Conservation (phyloP, 2,329 filamentous ascomycete species). For the Trichoderma cornu-damae region DNA sequence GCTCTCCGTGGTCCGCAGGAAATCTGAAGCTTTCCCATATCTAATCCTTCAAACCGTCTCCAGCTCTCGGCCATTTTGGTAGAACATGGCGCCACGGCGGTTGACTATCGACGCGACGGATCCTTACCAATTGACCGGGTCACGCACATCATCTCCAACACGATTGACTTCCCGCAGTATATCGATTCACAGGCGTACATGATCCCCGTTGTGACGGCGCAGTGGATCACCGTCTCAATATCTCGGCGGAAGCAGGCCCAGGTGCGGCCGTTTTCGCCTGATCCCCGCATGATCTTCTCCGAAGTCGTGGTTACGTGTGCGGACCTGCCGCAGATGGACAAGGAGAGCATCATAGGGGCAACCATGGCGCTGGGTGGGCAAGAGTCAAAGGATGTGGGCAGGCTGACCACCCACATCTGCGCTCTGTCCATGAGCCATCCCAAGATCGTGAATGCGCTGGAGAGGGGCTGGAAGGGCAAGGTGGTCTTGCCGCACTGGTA, state of each 20-base stretch:
- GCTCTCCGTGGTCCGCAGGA: neutral
- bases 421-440: constrained; percentile 70
- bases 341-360: constrained; percentile 86
- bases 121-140: constrained; percentile 44
- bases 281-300: constrained; percentile 84
- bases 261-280: constrained; percentile 80
- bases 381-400: constrained; percentile 66
- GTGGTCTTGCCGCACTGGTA: constrained; percentile 93
- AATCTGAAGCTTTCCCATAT: neutral
- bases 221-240: constrained; percentile 73
- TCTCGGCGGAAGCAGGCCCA: constrained; percentile 65
- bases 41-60: neutral
- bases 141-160: constrained; percentile 60
- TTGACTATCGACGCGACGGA: constrained; percentile 45
- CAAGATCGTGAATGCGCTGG: constrained; percentile 58
- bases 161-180: constrained; percentile 89
- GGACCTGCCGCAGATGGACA: constrained; percentile 78
- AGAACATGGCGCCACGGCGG: constrained; percentile 48
- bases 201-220: constrained; percentile 76
- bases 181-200: constrained; percentile 66
- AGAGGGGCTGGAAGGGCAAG: constrained; percentile 66
- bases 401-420: constrained; percentile 81
- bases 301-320: constrained; percentile 77
- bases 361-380: constrained; percentile 85
- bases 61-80: constrained; percentile 30